phyloP scores from a whole-genome alignment of 257 asterid species.

The Rhazya stricta region DNA sequence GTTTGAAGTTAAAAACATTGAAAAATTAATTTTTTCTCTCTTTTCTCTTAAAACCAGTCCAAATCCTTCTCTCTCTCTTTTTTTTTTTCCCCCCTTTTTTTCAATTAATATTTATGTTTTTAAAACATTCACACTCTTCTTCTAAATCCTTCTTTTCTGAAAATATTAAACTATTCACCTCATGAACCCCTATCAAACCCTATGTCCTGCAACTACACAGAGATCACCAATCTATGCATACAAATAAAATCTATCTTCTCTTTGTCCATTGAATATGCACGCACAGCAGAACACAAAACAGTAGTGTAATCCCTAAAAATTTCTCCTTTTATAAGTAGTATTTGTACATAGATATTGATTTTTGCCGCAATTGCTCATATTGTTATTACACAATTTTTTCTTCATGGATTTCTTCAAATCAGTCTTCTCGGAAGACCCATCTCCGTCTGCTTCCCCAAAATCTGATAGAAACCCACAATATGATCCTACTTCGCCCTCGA shows the following conservation, averaged over 20 bases:
- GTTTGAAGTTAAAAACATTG: no score
- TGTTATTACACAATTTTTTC: background rate
- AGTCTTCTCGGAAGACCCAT: constrained; percentile 55
- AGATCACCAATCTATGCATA: background rate
- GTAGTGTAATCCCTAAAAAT: background rate
- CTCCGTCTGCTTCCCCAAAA: constrained; percentile 25
- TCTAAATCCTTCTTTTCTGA: no score
- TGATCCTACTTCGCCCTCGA: constrained; percentile 28
- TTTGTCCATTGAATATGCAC: background rate
- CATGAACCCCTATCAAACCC: no score
- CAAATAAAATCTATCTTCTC: no score
- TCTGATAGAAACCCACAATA: constrained; percentile 28
- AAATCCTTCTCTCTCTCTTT: no score
- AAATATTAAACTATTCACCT: no score
- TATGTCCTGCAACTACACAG: background rate
- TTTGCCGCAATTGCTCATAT: background rate
- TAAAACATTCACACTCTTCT: no score
- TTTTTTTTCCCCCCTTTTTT: no score
- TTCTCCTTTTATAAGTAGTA: background rate
- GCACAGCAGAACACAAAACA: constrained; percentile 7
- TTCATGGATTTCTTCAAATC: constrained; percentile 81
- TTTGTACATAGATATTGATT: background rate
- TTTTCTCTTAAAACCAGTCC: no score
- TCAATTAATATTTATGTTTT: no score
- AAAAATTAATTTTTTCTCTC: no score